Evolutionary conservation across 345 rosid species (phyloP), one percentile per base, ranked within the genome.

Genomic region (Hevea brasiliensis): DNA sequence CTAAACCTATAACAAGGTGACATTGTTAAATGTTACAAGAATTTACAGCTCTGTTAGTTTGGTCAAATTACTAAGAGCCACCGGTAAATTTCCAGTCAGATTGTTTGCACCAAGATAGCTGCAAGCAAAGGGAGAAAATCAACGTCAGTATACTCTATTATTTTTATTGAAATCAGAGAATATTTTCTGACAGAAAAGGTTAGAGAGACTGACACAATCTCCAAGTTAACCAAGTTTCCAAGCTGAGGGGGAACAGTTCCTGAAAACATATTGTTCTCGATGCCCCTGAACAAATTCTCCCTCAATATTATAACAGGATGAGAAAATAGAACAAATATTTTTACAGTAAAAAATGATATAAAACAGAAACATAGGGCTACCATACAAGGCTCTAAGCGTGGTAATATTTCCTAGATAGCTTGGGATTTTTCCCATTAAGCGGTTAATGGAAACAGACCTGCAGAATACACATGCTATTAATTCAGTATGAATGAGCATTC

Each of bases 311-410:
- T 3, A 5, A 60, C 2, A 32, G 37, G 37, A 32, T 32, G 4
- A 4, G 2, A 2, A 32, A 32, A 32, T 32, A 32, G 37, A 32
- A 32, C 37, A 32, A 32, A 32, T 32, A 32, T 32, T 32, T 32
- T 4, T 32, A 32, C 37, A 32, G 3, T 32, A 32, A 32, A 32
- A 32, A 32, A 32, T 32, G 37, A 32, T 4, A 32, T 32, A 4
- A 32, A 4, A 27, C 3, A 40, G n/a, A 18, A 35, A 74, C 8
- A 20, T 1, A 35, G 61, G 75, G 55, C 27, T 47, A 0, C 10
- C 82, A 76, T 82, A 85, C 90, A 87, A 68, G 59, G 24, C 69
- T 26, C 57, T 66, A 18, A 83, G 85, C n/a, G 84, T 77, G 73
- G 70, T 3, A 18, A 68, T 75, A 15, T 8, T 76, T 24, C 54